Base-by-base conservation (phyloP, 129 eudicot genomes). In the Mikania micrantha region DNA sequence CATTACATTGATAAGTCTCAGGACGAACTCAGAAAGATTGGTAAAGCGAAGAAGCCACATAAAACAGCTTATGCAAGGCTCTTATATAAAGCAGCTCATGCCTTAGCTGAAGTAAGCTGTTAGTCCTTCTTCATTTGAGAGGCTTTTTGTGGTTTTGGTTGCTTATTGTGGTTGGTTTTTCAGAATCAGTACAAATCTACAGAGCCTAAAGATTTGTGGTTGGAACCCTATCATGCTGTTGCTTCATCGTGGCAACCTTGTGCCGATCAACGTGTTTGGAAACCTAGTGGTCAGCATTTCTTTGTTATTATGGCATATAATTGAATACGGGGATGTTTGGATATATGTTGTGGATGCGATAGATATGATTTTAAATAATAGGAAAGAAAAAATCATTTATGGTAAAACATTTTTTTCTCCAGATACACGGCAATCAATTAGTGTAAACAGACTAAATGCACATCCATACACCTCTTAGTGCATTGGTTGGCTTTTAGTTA, bases 191-290 rank as follows among this genome's bases (percentile, higher is more conserved):
- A 73, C 16, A 93, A 77, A 50, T 78, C 75, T 22, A 60, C 83
- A 9, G 99, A 89, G 80, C 97, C 97, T 7, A 94, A 81, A 81
- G 99, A 91, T 72, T 72, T 94, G 80, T 94, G 99, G 99, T 48
- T 74, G 74, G 97, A 94, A 70, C 88, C 96, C 17, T 87, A 86
- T 67, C 74, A 60, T 15, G 79, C 78, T 57, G 93, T 95, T 78
- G 85, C 99, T 49, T 67, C 82, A 57, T 4, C 82, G 9, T 94
- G 99, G 99, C 83, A 77, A 62, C 97, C 99, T 67, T 94, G 99
- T 78, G 79, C 99, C 19, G 83, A 90, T 71, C 82, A 77, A 59
- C 93, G 95, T 65, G 78, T 74, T 40, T 94, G 97, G 99, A 65
- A 77, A 74, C 97, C 97, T 80, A 90, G 83, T 62, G 94, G 97